phyloP scores from a whole-genome alignment of 2,329 filamentous ascomycete genomes.

The Phyllosticta citribraziliensis region DNA sequence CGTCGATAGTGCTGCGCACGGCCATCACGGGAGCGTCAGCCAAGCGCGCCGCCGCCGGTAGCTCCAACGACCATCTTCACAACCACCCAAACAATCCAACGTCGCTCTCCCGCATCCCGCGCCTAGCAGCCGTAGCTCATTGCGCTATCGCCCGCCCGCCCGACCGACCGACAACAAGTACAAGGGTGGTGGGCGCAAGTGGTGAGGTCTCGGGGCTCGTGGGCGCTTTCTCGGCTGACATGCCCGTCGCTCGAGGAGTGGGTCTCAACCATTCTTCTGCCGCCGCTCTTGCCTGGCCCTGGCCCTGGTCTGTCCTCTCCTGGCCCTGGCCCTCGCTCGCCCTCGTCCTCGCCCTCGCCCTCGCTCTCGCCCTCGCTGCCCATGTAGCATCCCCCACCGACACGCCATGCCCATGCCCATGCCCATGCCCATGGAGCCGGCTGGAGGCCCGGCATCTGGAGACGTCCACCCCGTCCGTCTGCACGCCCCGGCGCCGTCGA shows the following conservation, averaged over 20 bases:
- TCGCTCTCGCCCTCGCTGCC: neutral
- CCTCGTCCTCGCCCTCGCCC: constrained; percentile 1
- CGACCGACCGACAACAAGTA: too few species aligned
- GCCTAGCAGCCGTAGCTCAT: too few species aligned
- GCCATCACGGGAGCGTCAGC: neutral
- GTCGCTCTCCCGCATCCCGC: neutral
- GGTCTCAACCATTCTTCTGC: neutral
- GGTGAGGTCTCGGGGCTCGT: neutral
- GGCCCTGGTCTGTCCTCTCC: neutral
- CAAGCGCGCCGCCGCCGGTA: neutral
- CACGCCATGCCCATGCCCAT: neutral
- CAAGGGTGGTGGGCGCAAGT: too few species aligned
- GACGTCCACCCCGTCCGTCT: constrained; percentile 1
- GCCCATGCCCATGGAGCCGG: neutral
- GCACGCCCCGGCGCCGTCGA: constrained; percentile 3
- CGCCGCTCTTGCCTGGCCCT: neutral
- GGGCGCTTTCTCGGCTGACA: constrained; percentile 4
- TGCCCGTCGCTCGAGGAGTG: neutral
- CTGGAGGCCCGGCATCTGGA: constrained; percentile 5
- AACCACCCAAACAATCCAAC: neutral
- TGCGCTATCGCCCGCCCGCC: too few species aligned
- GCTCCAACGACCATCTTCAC: neutral
- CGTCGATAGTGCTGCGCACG: neutral
- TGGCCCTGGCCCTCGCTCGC: constrained; percentile 4
- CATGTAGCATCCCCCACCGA: constrained; percentile 7